These are phyloP conservation scores for Cladophialophora psammophila DNA, from an alignment of 2,329 filamentous ascomycete species.

Conservation along the genomic window DNA sequence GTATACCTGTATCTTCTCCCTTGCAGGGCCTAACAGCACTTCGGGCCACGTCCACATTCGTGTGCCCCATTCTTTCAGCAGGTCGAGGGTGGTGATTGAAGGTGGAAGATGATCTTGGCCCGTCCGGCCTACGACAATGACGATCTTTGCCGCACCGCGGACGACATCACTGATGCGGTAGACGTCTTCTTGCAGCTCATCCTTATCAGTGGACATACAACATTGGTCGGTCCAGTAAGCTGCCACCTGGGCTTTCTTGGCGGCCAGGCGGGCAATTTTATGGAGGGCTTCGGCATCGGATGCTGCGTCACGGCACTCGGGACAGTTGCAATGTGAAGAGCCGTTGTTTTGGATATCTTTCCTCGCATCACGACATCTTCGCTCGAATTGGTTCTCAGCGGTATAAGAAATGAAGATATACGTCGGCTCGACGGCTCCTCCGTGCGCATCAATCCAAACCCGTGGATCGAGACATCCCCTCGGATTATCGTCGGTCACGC, in stretches of 20 bases:
- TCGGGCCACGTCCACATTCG: constrained; percentile 59
- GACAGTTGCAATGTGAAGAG: constrained; percentile 23
- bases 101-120: constrained; percentile 32
- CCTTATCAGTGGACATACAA: constrained; percentile 50
- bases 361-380: constrained; percentile 17
- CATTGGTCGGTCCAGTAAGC: constrained; percentile 56
- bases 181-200: constrained; percentile 47
- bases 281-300: constrained; percentile 42
- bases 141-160: constrained; percentile 51
- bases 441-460: constrained; percentile 22
- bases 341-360: constrained; percentile 17
- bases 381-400: constrained; percentile 29
- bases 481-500: constrained; percentile 9
- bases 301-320: constrained; percentile 7
- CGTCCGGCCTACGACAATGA: constrained; percentile 52
- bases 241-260: constrained; percentile 47
- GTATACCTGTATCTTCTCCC: constrained; percentile 46
- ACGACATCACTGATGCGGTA: constrained; percentile 58
- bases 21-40: constrained; percentile 47
- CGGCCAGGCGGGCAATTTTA: constrained; percentile 50
- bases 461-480: constrained; percentile 21
- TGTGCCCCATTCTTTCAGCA: constrained; percentile 54
- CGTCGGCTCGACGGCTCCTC: constrained; percentile 19
- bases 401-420: constrained; percentile 34
- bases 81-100: constrained; percentile 41